Evolutionary conservation across 345 rosid species (phyloP).

Genomic region (Citrus maxima): DNA sequence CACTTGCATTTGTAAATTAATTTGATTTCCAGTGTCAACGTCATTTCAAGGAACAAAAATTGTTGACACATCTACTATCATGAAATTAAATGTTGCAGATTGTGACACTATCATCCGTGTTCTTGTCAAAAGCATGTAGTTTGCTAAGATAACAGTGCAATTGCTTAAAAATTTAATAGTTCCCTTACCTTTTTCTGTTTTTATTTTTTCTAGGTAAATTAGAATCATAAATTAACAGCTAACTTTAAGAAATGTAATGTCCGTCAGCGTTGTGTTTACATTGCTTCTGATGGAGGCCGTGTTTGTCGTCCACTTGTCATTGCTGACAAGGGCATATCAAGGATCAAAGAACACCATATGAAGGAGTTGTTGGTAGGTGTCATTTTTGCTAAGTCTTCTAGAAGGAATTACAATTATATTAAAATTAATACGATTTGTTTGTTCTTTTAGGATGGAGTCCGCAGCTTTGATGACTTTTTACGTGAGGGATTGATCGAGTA

Average conservation of each 20-base stretch:
- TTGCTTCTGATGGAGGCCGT: constrained; percentile 99
- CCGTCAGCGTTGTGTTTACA: constrained; percentile 72
- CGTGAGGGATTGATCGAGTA: constrained; percentile 90
- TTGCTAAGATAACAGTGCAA: too few relatives aligned
- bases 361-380: constrained; percentile 71
- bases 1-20: too few relatives aligned
- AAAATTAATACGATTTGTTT: constrained; percentile 23
- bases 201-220: constrained; percentile 1
- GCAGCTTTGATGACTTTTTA: constrained; percentile 84
- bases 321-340: constrained; percentile 87
- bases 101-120: too few relatives aligned
- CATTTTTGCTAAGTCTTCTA: constrained; percentile 10
- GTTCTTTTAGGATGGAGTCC: constrained; percentile 67
- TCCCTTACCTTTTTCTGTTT: background rate
- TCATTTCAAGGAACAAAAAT: too few relatives aligned
- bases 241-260: constrained; percentile 18
- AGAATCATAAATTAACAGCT: constrained; percentile 8
- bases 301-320: constrained; percentile 98
- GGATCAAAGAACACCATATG: constrained; percentile 90
- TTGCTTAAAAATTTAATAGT: too few relatives aligned
- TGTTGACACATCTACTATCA: too few relatives aligned
- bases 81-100: too few relatives aligned
- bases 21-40: too few relatives aligned
- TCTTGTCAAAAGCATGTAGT: too few relatives aligned
- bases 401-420: constrained; percentile 6